Evolutionary conservation across 208 protist species (phyloP), one percentile per base, ranked within the genome.

Genomic region (Crithidia mellificae): DNA sequence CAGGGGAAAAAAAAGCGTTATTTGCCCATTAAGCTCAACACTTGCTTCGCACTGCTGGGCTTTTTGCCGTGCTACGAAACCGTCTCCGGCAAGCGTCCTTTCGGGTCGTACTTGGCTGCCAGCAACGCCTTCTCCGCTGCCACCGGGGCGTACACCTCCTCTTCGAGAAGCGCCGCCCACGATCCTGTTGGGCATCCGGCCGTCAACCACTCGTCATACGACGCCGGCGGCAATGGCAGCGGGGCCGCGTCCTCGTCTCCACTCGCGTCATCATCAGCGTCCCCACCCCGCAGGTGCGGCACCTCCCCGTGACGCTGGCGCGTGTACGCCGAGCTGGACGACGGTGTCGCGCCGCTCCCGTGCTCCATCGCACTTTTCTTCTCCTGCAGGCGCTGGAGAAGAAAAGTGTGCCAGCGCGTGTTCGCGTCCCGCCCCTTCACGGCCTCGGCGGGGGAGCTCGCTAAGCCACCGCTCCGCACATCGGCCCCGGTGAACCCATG

Each of bases 61-160:
- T n/a, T n/a, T n/a, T n/a, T 38, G 34, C 34, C 7, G 34, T 11
- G 34, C 17, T n/a, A 46, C 41, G 14, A 6, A n/a, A 2, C n/a
- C n/a, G 41, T 5, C 8, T 24, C 12, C 2, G 8, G 53, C 14
- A 7, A 11, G 8, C 46, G 62, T 4, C 29, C 61, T 9, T 65
- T 65, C 0, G 63, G 55, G 22, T 76, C 38, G 73, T 93, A 93
- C 74, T 90, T 93, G 44, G 68, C 64, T 8, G 46, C 51, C 43
- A 85, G 70, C 49, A 76, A 74, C 30, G 53, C 64, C 65, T 74
- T 76, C 62, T 93, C 80, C 32, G 84, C 84, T 34, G 69, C 74
- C 41, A 81, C 57, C 11, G 76, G 78, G 11, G 73, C 73, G 66
- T 93, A 93, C 38, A 93, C 61, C 68, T 91, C 83, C 22, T 83